Conservation (phyloP, 106 monocot species). For the Posidonia australis region DNA sequence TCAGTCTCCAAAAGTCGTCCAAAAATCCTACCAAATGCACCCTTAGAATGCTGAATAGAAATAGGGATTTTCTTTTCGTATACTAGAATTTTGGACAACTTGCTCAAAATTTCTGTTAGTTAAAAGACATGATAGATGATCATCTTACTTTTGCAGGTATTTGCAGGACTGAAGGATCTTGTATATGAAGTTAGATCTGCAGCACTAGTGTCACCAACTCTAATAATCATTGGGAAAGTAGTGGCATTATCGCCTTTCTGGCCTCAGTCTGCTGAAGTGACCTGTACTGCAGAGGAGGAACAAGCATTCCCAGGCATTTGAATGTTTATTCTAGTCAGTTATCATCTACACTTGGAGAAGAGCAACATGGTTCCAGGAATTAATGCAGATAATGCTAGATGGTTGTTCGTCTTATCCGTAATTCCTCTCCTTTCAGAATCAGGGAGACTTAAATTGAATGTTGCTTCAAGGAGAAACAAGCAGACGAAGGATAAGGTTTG, state of each 20-base stretch:
- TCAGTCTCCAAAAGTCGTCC: too few relatives aligned
- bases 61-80: too few relatives aligned
- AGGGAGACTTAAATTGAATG: neutral
- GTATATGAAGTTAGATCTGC: conserved; percentile 59
- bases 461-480: neutral
- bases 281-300: neutral
- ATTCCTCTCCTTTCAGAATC: neutral
- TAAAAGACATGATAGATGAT: neutral
- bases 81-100: neutral
- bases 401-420: neutral
- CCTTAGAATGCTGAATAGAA: too few relatives aligned
- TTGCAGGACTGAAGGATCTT: conserved; percentile 53
- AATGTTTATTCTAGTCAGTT: neutral
- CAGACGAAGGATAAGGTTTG: too few relatives aligned
- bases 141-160: conserved; percentile 37
- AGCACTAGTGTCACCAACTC: conserved; percentile 64
- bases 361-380: neutral
- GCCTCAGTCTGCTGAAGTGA: conserved; percentile 22
- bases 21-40: too few relatives aligned
- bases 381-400: neutral
- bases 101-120: neutral
- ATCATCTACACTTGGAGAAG: neutral
- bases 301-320: conserved; percentile 1
- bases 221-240: conserved; percentile 82
- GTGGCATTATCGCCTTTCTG: conserved; percentile 75